Percentiles rank a stretch among this genome's conserved stretches.
phyloP scores from a whole-genome alignment of 495 filamentous ascomycete genomes.

The Tuber aestivum region DNA sequence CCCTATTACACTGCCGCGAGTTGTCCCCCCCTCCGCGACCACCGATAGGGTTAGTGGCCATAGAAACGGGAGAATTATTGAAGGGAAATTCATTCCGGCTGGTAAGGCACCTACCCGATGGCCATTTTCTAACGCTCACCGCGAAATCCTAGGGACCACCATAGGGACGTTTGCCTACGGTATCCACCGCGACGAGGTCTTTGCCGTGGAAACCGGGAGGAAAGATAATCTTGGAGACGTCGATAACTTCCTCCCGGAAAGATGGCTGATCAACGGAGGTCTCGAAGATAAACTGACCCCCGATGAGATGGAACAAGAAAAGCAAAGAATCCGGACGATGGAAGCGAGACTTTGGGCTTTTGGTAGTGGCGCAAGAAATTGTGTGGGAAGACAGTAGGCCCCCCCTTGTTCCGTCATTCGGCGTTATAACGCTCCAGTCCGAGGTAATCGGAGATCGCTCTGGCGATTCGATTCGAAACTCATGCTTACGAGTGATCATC shows the following conservation, averaged over 20 bases:
- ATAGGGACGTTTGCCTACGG: conserved; percentile 48
- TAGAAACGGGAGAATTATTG: conserved; percentile 28
- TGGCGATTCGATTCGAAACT: neutral
- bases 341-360: conserved; percentile 17
- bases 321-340: conserved; percentile 40
- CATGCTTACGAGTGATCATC: conserved; percentile 1
- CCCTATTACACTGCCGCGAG: conserved; percentile 41
- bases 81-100: conserved; percentile 5
- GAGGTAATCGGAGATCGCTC: neutral
- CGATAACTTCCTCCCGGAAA: conserved; percentile 33
- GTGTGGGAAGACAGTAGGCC: conserved; percentile 37
- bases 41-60: neutral
- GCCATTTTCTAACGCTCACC: neutral
- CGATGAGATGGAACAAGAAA: neutral
- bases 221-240: neutral
- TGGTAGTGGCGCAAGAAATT: conserved; percentile 21
- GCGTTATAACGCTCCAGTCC: too few species aligned
- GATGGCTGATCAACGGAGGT: conserved; percentile 29
- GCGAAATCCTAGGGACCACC: conserved; percentile 10
- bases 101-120: neutral
- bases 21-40: conserved; percentile 31
- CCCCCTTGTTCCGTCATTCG: conserved; percentile 37
- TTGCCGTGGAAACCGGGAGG: conserved; percentile 27
- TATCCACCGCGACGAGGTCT: conserved; percentile 47
- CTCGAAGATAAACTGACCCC: neutral